Evolutionary conservation across 2,329 filamentous ascomycete species (phyloP).

Genomic region (Chaetomium globosum): DNA sequence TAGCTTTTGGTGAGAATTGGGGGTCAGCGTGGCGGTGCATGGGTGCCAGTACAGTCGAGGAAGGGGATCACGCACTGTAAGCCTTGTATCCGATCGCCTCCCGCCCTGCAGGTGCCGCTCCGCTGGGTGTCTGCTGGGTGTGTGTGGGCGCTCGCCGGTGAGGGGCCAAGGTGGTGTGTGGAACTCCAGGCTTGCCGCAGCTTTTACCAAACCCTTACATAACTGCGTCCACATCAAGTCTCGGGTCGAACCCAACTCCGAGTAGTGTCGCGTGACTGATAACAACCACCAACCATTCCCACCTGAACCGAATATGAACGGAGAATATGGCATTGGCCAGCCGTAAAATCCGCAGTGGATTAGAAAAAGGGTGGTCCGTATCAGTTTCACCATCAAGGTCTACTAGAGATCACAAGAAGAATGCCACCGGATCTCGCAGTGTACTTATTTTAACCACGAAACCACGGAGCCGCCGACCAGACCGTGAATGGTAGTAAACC

Average conservation of each 20-base stretch:
- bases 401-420: neutral
- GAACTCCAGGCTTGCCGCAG: constrained; percentile 19
- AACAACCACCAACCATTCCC: constrained; percentile 2
- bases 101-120: constrained; percentile 29
- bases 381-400: neutral
- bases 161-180: constrained; percentile 22
- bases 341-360: neutral
- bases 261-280: constrained; percentile 22
- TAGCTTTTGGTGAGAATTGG: constrained; percentile 8
- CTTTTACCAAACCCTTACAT: constrained; percentile 34
- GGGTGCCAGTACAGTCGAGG: constrained; percentile 10
- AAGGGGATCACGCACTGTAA: constrained; percentile 21
- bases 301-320: neutral
- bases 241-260: neutral
- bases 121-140: constrained; percentile 17
- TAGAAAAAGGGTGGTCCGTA: neutral
- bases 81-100: constrained; percentile 28
- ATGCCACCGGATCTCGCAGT: neutral
- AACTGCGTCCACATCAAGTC: constrained; percentile 13
- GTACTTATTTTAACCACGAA: neutral
- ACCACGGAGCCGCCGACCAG: neutral
- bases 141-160: neutral
- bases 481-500: neutral
- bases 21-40: constrained; percentile 20
- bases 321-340: neutral